Evolutionary conservation across 2,329 filamentous ascomycete species (phyloP), one percentile per base, ranked within the genome.

Genomic region (Parastagonospora nodorum): DNA sequence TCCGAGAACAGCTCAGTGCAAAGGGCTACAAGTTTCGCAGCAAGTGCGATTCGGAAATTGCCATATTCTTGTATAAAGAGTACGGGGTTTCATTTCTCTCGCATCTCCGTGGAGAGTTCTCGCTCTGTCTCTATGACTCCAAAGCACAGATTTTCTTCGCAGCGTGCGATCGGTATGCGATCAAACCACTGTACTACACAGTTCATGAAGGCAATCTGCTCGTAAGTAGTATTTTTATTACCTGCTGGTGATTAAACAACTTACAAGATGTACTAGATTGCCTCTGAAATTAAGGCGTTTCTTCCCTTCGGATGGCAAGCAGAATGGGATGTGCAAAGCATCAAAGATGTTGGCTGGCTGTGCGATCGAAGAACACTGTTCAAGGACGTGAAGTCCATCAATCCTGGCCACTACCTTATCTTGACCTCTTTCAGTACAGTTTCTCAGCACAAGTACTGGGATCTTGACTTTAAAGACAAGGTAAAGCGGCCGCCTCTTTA

Each of bases 161-260:
- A 0, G 81, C 73, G 1, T 67, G 81, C 14, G 82, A 85, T 60
- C 76, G 82, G 0, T 84, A 78, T 61, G 82, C 82, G 3, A 80
- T 85, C 59, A 85, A 85, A 63, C 81, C 82, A 2, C 71, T 85
- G 14, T 80, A 81, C 49, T 84, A 77, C 68, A 83, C 80, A 0
- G 51, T 76, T 1, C 55, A 74, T 1, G 65, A 66, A 5, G 71
- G 67, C 5, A 67, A 71, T 48, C 48, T 85, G 3, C 63, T 83
- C 28, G 55, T 58, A 49, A 40, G 53, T n/a, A 4, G 2, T 19
- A 37, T 24, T 2, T 37, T 6, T 9, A 8, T 38, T 38, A 15
- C 6, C 8, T 10, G 6, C 7, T 2, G 2, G 27, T 24, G n/a
- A 11, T 27, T 19, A 9, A 3, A 2, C 2, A 38, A 38, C 8